Percentiles rank a stretch among this genome's conserved stretches.
phyloP scores from a whole-genome alignment of 805 yeast genomes.

The Kuraishia cidri region DNA sequence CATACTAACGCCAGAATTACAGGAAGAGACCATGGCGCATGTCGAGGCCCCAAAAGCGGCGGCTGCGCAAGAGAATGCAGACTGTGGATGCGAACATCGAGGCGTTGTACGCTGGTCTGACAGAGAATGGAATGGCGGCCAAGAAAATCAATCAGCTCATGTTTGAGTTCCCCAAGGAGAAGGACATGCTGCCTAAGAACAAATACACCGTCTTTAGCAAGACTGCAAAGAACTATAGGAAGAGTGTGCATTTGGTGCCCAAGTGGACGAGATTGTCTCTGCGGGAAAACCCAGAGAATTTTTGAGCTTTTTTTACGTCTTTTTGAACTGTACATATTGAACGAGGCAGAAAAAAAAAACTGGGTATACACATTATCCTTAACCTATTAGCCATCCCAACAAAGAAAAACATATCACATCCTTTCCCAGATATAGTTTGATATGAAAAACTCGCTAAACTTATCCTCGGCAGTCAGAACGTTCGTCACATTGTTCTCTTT shows the following conservation, averaged over 20 bases:
- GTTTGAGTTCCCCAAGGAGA: conserved; percentile 63
- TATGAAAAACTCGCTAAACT: conserved; percentile 59
- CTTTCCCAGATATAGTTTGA: conserved; percentile 77
- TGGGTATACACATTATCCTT: no score
- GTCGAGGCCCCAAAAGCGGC: conserved; percentile 70
- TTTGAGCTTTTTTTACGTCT: conserved; percentile 22
- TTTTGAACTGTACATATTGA: background rate
- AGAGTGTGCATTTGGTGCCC: conserved; percentile 80
- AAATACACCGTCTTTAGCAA: conserved; percentile 83
- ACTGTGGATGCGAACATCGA: conserved; percentile 74
- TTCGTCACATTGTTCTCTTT: conserved; percentile 35
- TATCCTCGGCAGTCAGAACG: conserved; percentile 39
- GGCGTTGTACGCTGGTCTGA: conserved; percentile 43
- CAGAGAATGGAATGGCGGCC: conserved; percentile 19
- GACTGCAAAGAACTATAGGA: conserved; percentile 72
- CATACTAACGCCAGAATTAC: conserved; percentile 7
- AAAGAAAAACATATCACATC: conserved; percentile 15
- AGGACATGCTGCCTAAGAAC: conserved; percentile 72
- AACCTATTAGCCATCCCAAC: no score
- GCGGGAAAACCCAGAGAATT: conserved; percentile 71
- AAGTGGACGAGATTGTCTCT: conserved; percentile 84
- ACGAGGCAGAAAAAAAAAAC: background rate
- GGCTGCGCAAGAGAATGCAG: conserved; percentile 79
- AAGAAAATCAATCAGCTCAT: conserved; percentile 26
- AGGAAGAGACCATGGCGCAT: conserved; percentile 74